Evolutionary conservation across 805 yeast genomes (phyloP).

Genomic region (Tetrapisispora iriomotensis): DNA sequence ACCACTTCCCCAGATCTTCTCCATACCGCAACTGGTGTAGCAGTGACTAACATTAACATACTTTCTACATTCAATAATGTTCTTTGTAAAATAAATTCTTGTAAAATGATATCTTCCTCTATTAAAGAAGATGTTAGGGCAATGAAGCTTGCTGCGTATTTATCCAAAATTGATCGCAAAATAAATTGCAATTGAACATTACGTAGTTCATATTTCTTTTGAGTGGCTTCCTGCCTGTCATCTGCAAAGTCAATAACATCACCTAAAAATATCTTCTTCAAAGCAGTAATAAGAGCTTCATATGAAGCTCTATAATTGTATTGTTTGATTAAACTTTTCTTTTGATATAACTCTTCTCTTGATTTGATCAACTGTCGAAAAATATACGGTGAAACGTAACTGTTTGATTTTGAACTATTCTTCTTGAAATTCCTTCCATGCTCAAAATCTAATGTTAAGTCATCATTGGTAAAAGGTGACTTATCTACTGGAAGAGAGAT

Average conservation of each 20-base stretch:
- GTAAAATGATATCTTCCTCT: conserved; percentile 59
- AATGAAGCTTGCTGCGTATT: conserved; percentile 65
- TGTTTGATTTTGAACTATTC: neutral
- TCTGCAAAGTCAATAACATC: neutral
- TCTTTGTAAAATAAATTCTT: conserved; percentile 49
- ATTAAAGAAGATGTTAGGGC: conserved; percentile 64
- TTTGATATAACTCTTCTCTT: conserved; percentile 15
- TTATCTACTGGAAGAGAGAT: conserved; percentile 10
- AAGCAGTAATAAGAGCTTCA: conserved; percentile 8
- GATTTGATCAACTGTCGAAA: conserved; percentile 17
- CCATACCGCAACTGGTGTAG: conserved; percentile 80
- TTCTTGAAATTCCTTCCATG: neutral
- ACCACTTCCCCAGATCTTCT: conserved; percentile 79
- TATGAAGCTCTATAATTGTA: conserved; percentile 20
- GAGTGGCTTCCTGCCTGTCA: neutral
- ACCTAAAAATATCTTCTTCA: conserved; percentile 12
- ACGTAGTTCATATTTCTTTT: neutral
- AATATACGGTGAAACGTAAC: conserved; percentile 11
- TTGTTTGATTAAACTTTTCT: conserved; percentile 13
- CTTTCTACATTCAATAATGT: conserved; percentile 48
- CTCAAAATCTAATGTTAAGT: neutral
- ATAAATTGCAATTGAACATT: conserved; percentile 20
- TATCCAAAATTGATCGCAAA: conserved; percentile 36
- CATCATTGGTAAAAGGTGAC: neutral
- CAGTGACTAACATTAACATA: conserved; percentile 38